Base-by-base conservation (phyloP, 2,329 filamentous ascomycete species). In the Podosphaera aphanis region DNA sequence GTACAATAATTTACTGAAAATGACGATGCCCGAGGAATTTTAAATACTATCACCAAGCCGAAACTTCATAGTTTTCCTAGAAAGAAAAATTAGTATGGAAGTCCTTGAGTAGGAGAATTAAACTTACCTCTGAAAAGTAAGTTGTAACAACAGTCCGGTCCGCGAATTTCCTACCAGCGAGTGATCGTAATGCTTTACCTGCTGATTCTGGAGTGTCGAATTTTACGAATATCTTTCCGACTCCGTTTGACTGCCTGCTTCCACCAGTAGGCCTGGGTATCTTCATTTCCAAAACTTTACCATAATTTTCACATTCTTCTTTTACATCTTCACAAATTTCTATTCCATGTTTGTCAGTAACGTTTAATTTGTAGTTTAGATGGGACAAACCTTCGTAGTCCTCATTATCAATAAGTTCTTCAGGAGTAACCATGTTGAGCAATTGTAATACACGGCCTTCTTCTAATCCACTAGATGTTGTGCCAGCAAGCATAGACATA, bases 141-240 rank as follows among this genome's bases (percentile, higher is more conserved):
- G 90, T 95, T 2, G 83, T 85, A 11, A 98, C 85, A 23, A 98
- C 92, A 2, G 90, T 98, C 55, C 92, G 75, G 64, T 95, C 84
- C 0, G 86, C 83, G 60, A 98, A 99, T 61, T 95, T 94, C 52
- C 92, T 74, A 41, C 90, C 90, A 25, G 92, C 90, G 55, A 99
- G 68, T n/a, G 84, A 79, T 56, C 79, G 77, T 47, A 98, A 68
- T 6, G 90, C 92, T 57, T 83, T 86, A 50, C 81, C 79, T 18
- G 88, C 83, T 7, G 78, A 75, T 44, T 85, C 83, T 2, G 73
- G 66, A 2, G 69, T 73, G 52, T 90, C 83, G 58, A 84, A 98
- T 61, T 94, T 95, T 66, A 98, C 79, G 60, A 79, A 98, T 54
- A 99, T 95, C 70, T 95, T 98, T 60, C 90, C 90, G 19, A 98